Conservation (phyloP, 805 yeast species). For the Scheffersomyces stipitis region DNA sequence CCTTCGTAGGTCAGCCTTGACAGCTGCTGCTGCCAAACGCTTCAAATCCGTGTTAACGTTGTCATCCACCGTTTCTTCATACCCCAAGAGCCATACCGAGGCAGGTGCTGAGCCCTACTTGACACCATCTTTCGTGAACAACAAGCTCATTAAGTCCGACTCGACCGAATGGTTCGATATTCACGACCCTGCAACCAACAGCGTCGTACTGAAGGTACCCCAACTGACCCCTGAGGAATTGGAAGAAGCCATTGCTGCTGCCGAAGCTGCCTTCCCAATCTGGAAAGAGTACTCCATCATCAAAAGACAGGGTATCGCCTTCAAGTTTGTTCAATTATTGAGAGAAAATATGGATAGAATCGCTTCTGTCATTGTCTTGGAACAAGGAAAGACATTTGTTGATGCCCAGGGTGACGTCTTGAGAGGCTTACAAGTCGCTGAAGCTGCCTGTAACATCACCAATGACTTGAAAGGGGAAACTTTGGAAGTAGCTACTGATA, state of each 20-base stretch:
- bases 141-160: conserved; percentile 49
- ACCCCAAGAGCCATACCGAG: conserved; percentile 42
- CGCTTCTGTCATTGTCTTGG: conserved; percentile 54
- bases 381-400: conserved; percentile 67
- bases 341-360: conserved; percentile 66
- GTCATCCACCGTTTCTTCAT: conserved; percentile 32
- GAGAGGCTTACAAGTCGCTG: conserved; percentile 77
- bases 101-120: conserved; percentile 42
- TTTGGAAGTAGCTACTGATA: conserved; percentile 67
- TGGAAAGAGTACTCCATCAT: conserved; percentile 60
- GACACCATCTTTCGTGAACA: conserved; percentile 53
- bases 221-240: conserved; percentile 68
- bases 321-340: conserved; percentile 64
- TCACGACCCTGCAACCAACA: conserved; percentile 74
- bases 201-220: conserved; percentile 66
- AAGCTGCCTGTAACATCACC: conserved; percentile 67
- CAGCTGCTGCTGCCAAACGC: too few relatives aligned
- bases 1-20: too few relatives aligned
- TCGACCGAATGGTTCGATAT: conserved; percentile 64
- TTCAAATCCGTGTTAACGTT: conserved; percentile 17
- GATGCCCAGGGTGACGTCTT: conserved; percentile 75
- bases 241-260: conserved; percentile 63
- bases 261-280: conserved; percentile 57
- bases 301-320: conserved; percentile 69
- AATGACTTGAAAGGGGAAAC: conserved; percentile 62